These are phyloP conservation scores for Balakata baccata DNA, from an alignment of 345 rosid species.

Conservation along the genomic window DNA sequence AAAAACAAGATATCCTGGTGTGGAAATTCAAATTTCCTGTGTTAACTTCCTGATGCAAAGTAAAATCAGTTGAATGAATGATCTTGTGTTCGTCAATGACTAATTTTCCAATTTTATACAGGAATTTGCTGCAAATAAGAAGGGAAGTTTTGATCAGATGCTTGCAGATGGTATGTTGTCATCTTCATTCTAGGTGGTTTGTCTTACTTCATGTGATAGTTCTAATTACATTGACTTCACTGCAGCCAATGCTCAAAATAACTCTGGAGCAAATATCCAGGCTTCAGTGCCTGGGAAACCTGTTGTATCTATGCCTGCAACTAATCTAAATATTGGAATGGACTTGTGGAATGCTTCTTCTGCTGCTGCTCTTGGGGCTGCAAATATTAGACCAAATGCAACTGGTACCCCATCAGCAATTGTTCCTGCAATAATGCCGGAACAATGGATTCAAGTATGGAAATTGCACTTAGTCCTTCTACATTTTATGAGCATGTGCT, in stretches of 20 bases:
- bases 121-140: constrained; percentile 56
- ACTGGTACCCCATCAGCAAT: constrained; percentile 39
- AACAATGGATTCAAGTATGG: constrained; percentile 66
- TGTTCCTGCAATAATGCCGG: constrained; percentile 47
- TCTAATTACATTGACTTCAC: constrained; percentile 23
- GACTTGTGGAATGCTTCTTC: constrained; percentile 76
- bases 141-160: constrained; percentile 73
- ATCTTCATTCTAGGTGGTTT: constrained; percentile 3
- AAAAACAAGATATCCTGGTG: neutral
- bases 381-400: constrained; percentile 51
- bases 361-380: constrained; percentile 47
- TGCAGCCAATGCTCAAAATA: constrained; percentile 63
- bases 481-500: neutral
- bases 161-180: constrained; percentile 66
- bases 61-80: neutral
- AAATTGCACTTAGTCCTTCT: constrained; percentile 8
- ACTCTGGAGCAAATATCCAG: constrained; percentile 41
- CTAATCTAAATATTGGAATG: constrained; percentile 88
- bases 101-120: constrained; percentile 21
- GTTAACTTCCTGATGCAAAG: neutral
- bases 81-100: constrained; percentile 5
- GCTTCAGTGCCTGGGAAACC: constrained; percentile 64
- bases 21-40: constrained; percentile 6
- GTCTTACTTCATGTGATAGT: constrained; percentile 4
- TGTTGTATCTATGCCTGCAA: constrained; percentile 49